Evolutionary conservation across 163 green algal species (phyloP).

Genomic region (Prototheca cutis): DNA sequence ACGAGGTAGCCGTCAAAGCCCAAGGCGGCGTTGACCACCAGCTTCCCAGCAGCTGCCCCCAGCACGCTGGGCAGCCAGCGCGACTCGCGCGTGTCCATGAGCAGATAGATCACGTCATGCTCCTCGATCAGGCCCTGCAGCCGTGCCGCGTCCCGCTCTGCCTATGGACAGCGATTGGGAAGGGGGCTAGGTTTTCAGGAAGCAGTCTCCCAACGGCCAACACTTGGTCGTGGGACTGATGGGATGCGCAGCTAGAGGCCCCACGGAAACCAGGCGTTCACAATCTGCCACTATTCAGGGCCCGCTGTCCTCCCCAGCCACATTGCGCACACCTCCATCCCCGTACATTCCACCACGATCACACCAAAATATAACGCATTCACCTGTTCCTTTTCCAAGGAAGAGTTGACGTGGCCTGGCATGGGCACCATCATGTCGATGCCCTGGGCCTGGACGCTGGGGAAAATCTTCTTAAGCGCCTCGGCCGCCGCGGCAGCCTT

Average conservation of each 20-base stretch:
- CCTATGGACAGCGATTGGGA: constrained; percentile 16
- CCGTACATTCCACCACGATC: no score
- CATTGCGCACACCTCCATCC: no score
- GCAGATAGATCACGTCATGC: constrained; percentile 69
- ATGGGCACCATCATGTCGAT: constrained; percentile 30
- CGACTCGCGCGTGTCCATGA: constrained; percentile 92
- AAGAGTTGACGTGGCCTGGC: constrained; percentile 22
- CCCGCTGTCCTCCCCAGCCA: no score
- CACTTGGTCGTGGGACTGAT: no score
- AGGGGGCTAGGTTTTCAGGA: no score
- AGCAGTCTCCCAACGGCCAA: no score
- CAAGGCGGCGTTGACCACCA: constrained; percentile 88
- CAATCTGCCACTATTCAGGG: no score
- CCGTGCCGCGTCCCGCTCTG: constrained; percentile 12
- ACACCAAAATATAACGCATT: no score
- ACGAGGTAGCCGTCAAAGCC: constrained; percentile 89
- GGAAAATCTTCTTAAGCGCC: constrained; percentile 34
- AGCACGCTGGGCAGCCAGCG: constrained; percentile 89
- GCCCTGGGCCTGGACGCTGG: constrained; percentile 10
- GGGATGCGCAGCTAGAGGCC: no score
- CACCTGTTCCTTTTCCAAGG: constrained; percentile 1
- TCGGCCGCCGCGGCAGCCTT: constrained; percentile 78
- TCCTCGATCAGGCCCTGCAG: constrained; percentile 35
- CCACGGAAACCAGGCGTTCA: no score
- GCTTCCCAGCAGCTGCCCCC: constrained; percentile 51